Evolutionary conservation across 2,329 filamentous ascomycete species (phyloP).

Genomic region (Phaeosphaeria sp.): DNA sequence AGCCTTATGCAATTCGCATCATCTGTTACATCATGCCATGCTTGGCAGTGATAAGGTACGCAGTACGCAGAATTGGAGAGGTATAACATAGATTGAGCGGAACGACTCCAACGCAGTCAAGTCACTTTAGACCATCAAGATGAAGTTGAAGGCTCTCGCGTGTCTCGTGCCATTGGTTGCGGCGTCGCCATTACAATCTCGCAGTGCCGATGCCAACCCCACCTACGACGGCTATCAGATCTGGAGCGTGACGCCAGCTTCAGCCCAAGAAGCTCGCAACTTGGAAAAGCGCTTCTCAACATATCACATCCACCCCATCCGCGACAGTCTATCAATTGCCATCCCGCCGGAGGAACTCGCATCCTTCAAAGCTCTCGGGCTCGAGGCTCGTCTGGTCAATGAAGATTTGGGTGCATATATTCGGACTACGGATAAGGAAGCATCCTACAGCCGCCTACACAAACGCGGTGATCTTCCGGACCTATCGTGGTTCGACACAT

Average conservation of each 20-base stretch:
- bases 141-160: constrained; percentile 15
- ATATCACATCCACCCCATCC: constrained; percentile 28
- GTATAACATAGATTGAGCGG: neutral
- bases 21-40: constrained; percentile 1
- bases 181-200: constrained; percentile 13
- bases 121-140: neutral
- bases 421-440: constrained; percentile 22
- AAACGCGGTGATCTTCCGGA: constrained; percentile 41
- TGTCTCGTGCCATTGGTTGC: constrained; percentile 18
- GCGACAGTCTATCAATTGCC: constrained; percentile 39
- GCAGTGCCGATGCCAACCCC: constrained; percentile 4
- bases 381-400: constrained; percentile 52
- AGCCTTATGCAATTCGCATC: neutral
- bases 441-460: constrained; percentile 20
- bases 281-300: constrained; percentile 19
- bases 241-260: constrained; percentile 25
- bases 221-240: constrained; percentile 29
- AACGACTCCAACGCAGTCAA: neutral
- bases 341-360: constrained; percentile 49
- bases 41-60: constrained; percentile 8
- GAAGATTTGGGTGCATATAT: constrained; percentile 55
- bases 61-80: neutral
- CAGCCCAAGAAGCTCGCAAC: constrained; percentile 20
- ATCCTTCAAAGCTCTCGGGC: constrained; percentile 46
- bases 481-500: constrained; percentile 51